A percentile compares a stretch with the other conserved stretches of the same genome.
phyloP scores from a whole-genome alignment of 208 protist species.

The Trypanosoma conorhini region DNA sequence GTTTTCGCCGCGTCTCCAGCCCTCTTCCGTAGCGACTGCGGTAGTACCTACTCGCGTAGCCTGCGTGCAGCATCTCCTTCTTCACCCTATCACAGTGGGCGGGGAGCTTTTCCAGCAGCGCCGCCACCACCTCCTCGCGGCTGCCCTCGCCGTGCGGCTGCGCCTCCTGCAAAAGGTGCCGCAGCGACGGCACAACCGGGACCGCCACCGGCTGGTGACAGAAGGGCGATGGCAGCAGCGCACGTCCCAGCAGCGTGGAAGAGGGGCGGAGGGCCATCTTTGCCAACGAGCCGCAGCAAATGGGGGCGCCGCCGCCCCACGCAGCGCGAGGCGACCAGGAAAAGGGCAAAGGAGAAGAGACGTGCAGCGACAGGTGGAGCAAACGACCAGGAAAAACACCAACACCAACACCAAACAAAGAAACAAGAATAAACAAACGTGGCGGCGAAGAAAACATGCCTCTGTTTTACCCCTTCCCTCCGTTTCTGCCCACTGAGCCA shows the following conservation, averaged over 20 bases:
- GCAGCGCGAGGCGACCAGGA: background rate
- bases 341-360: background rate
- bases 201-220: constrained; percentile 60
- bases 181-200: constrained; percentile 22
- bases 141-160: constrained; percentile 5
- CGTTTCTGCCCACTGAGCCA: background rate
- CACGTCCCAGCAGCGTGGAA: background rate
- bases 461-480: background rate
- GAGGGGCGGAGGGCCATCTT: constrained; percentile 16
- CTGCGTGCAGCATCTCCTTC: constrained; percentile 41
- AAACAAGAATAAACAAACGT: too few species aligned
- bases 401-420: background rate
- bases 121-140: constrained; percentile 42
- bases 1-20: constrained; percentile 38
- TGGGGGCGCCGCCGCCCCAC: background rate
- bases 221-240: constrained; percentile 56
- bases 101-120: constrained; percentile 55
- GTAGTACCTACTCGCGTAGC: constrained; percentile 67
- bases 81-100: constrained; percentile 51
- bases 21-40: constrained; percentile 59
- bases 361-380: too few species aligned
- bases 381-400: too few species aligned
- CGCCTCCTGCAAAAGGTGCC: constrained; percentile 15
- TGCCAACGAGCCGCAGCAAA: background rate
- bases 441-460: background rate